Base-by-base conservation (phyloP, 2,329 filamentous ascomycete genomes). In the Zasmidium citrigriseum region DNA sequence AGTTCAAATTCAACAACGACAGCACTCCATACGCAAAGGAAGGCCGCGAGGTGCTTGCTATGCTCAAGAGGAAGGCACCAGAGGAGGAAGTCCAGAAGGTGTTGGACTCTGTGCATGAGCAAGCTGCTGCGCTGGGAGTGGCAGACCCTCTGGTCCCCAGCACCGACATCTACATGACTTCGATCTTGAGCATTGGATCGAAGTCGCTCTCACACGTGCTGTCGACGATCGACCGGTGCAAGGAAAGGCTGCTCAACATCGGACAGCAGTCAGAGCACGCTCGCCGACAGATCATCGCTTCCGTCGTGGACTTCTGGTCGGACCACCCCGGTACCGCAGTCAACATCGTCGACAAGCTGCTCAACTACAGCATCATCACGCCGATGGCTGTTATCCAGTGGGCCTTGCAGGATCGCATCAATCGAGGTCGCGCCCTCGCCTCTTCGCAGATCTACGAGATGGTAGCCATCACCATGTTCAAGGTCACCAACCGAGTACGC, bases 201-300 rank as follows among this genome's bases (percentile, higher is more conserved):
- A 99, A 99, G 76, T 97, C 93, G 0, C 85, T 99, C 27, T 97
- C 93, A 12, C 95, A 99, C 74, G 91, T 97, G 3, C 85, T 99
- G 16, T 96, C 93, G 9, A 96, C 90, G 73, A 96, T 99, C 64
- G 95, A 99, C 75, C 89, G 95, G 58, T 93, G 89, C 77, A 96
- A 96, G 77, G 90, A 93, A 55, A 87, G 92, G 25, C 86, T 99
- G 0, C 80, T 96, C 1, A 87, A 89, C 58, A 87, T 93, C 38
- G 91, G 91, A 0, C 82, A 87, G 1, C 83, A 86, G 47, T 93
- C 90, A 0, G 85, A 91, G 58, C 83, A 83, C 2, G 92, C 91
- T 1, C 86, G 92, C 44, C 84, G 87, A 45, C 95, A 99, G 75
- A 96, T 99, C 69, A 90, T 98, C 67, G 86, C 88, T 4, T 90